Conservation (phyloP, 208 protist genomes). For the Leptomonas pyrrhocoris region DNA sequence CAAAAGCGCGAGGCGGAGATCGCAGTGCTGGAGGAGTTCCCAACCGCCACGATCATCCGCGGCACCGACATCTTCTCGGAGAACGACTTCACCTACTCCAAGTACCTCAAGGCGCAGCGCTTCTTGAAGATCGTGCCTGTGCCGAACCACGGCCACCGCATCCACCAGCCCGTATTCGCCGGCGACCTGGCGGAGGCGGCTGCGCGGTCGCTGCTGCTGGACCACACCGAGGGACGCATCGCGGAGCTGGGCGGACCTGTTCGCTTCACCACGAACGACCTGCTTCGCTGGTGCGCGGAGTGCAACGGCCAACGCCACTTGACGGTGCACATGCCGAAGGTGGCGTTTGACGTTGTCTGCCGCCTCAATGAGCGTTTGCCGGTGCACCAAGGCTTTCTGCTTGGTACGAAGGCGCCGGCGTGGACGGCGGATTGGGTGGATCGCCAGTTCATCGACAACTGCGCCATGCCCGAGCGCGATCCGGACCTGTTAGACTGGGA, state of each 20-base stretch:
- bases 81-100: slow-evolving; percentile 89
- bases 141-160: slow-evolving; percentile 81
- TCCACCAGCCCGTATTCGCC: slow-evolving; percentile 91
- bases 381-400: slow-evolving; percentile 68
- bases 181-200: slow-evolving; percentile 86
- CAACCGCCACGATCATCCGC: slow-evolving; percentile 90
- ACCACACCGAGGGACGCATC: slow-evolving; percentile 92
- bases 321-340: slow-evolving; percentile 71
- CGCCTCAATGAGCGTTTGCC: slow-evolving; percentile 80
- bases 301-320: slow-evolving; percentile 80
- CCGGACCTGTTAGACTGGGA: slow-evolving; percentile 91
- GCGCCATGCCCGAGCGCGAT: slow-evolving; percentile 86
- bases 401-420: slow-evolving; percentile 73
- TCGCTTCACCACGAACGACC: slow-evolving; percentile 89
- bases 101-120: slow-evolving; percentile 89
- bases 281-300: slow-evolving; percentile 87
- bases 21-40: slow-evolving; percentile 90
- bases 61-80: slow-evolving; percentile 88
- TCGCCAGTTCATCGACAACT: slow-evolving; percentile 90
- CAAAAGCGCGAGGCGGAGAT: slow-evolving; percentile 88
- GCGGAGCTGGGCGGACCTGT: slow-evolving; percentile 90
- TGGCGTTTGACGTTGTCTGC: slow-evolving; percentile 70
- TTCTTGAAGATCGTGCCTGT: slow-evolving; percentile 86
- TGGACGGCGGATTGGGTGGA: slow-evolving; percentile 92
- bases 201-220: slow-evolving; percentile 80